Base-by-base conservation (phyloP, 2,329 filamentous ascomycete species). In the Rhexocercosporidium sp. region DNA sequence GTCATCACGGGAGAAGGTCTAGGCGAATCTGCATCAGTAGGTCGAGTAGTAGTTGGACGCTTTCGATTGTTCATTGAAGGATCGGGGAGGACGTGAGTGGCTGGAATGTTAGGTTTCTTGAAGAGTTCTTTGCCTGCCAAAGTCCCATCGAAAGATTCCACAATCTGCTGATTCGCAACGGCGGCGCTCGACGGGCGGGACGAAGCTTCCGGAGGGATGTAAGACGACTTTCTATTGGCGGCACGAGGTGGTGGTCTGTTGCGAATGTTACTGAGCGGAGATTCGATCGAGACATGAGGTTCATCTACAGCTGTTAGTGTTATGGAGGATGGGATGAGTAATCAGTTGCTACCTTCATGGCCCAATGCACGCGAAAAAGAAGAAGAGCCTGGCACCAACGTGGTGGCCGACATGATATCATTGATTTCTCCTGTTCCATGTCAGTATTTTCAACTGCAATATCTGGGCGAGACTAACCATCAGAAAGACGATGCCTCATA, bases 181-280 rank as follows among this genome's bases (percentile, higher is more conserved):
- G 25, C 31, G 12, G 31, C 25, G 37, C n/a, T 18, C 4, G 11
- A 57, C 22, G 31, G 31, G 22, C 12, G 11, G 25, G n/a, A 18
- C 16, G 25, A 22, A 12, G 1, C n/a, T 60, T 18, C 18, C 27
- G 39, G 16, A 11, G 25, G 18, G 18, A 41, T 7, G 20, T 51
- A 54, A 4, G 61, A 63, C n/a, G 61, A 34, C 25, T 46, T 63
- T 16, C 61, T 53, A 25, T 34, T 56, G 14, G 61, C 49, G 14
- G 22, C 31, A 27, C 61, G 49, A 27, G 34, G 49, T 18, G 31
- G 7, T 44, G 22, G 47, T 34, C 49, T 63, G 27, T 49, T 46
- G 1, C 3, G 49, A 12, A 11, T 22, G 16, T 37, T 44, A 20
- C 6, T 12, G 12, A 34, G 37, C 22, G 49, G 22, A 8, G 22